Evolutionary conservation across 108 stramenopile species (phyloP).

Genomic region (Nannochloropsis gaditana): DNA sequence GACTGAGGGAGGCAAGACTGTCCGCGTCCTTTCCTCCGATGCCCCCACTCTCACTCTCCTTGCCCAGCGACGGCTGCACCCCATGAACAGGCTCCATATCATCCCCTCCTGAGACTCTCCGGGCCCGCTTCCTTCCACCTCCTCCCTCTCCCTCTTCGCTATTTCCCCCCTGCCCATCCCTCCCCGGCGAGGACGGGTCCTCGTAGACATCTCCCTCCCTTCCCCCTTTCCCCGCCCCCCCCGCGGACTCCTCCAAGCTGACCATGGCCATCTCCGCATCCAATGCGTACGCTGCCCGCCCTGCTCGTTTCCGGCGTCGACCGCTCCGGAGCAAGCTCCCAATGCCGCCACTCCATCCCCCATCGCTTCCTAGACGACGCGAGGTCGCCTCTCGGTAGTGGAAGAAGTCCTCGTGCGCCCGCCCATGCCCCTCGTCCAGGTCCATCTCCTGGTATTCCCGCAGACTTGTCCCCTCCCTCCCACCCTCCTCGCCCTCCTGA

Average conservation of each 20-base stretch:
- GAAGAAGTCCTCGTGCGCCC: not conserved
- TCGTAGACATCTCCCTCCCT: not conserved
- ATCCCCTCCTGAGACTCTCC: not conserved
- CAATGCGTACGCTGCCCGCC: not conserved
- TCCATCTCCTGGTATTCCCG: not conserved
- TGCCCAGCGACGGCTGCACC: not conserved
- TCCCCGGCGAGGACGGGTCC: not conserved
- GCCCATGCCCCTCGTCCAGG: not conserved
- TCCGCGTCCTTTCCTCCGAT: not conserved
- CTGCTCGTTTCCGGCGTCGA: not conserved
- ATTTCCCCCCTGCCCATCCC: not conserved
- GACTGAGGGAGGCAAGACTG: not conserved
- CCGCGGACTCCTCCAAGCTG: not conserved
- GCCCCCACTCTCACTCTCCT: not conserved
- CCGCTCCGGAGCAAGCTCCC: not conserved
- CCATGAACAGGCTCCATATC: not conserved
- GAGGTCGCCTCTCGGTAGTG: not conserved
- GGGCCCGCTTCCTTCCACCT: not conserved
- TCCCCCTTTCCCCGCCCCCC: not conserved
- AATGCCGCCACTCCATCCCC: not conserved
- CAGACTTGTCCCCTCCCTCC: not conserved
- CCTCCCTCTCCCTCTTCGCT: not conserved
- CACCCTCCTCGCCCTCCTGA: not conserved
- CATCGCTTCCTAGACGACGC: not conserved
- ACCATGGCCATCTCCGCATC: not conserved